phyloP scores from a whole-genome alignment of 2,329 filamentous ascomycete genomes.

The Verruconis gallopava region DNA sequence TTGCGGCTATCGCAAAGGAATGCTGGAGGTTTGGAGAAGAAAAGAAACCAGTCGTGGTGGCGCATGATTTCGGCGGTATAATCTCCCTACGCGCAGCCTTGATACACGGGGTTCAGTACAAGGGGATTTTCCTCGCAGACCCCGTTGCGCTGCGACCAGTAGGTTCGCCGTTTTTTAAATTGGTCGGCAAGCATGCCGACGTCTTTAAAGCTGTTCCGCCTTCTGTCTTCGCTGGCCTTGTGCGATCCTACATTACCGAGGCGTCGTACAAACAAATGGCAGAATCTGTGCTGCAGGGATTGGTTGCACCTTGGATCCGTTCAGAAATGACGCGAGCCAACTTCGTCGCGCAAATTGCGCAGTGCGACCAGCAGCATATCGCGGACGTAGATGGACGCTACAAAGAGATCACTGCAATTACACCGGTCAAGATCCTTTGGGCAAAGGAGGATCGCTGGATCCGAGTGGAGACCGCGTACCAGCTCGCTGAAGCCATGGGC shows the following conservation, averaged over 20 bases:
- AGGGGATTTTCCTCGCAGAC: neutral
- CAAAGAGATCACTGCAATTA: neutral
- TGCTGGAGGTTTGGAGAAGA: neutral
- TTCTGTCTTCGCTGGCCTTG: neutral
- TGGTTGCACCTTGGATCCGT: neutral
- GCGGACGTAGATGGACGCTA: neutral
- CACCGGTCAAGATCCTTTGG: neutral
- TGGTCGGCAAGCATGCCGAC: neutral
- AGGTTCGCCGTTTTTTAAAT: neutral
- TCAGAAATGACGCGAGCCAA: neutral
- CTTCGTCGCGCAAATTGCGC: neutral
- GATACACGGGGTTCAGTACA: neutral
- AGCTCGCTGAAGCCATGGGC: neutral
- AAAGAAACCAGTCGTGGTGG: neutral
- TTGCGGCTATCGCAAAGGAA: neutral
- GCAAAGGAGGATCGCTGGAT: constrained; percentile 1
- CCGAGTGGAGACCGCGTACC: neutral
- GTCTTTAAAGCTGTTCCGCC: neutral
- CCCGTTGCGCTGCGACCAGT: neutral
- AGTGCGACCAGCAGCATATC: neutral
- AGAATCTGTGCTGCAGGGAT: neutral
- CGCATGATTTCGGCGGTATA: constrained; percentile 2
- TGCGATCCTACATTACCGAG: neutral
- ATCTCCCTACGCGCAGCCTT: constrained; percentile 1
- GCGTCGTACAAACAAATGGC: neutral